Evolutionary conservation across 495 filamentous ascomycete genomes (phyloP).

Genomic region (Pseudoneurospora amorphoporcata): DNA sequence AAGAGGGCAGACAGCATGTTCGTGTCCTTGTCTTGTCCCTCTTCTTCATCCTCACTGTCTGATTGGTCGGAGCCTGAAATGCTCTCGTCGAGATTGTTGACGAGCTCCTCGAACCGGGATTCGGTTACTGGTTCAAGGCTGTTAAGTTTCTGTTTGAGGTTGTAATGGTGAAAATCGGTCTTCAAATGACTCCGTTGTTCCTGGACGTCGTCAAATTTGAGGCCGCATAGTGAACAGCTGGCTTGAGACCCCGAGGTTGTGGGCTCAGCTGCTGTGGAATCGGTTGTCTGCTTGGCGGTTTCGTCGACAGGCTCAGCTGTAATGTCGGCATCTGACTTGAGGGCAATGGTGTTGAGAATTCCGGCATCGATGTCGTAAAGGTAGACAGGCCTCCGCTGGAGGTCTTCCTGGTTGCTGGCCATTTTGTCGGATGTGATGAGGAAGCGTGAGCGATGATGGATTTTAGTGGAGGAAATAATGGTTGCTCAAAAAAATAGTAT

Average conservation of each 20-base stretch:
- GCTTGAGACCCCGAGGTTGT: slow-evolving; percentile 54
- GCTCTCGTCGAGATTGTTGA: slow-evolving; percentile 78
- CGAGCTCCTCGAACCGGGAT: slow-evolving; percentile 68
- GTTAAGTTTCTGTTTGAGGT: slow-evolving; percentile 78
- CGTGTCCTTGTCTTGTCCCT: slow-evolving; percentile 37
- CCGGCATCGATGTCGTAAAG: slow-evolving; percentile 81
- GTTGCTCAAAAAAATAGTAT: neutral
- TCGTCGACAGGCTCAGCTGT: slow-evolving; percentile 18
- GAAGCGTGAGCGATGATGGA: neutral
- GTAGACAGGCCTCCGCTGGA: slow-evolving; percentile 34
- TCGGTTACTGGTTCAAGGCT: slow-evolving; percentile 61
- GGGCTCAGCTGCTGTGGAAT: slow-evolving; percentile 10
- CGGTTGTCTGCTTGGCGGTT: slow-evolving; percentile 10
- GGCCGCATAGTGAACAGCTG: slow-evolving; percentile 64
- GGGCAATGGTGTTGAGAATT: slow-evolving; percentile 58
- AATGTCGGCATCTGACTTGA: slow-evolving; percentile 39
- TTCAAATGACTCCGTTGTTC: slow-evolving; percentile 80
- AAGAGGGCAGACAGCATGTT: slow-evolving; percentile 60
- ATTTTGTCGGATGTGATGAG: slow-evolving; percentile 3
- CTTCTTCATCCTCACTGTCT: slow-evolving; percentile 43
- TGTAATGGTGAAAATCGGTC: slow-evolving; percentile 92
- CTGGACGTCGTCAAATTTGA: slow-evolving; percentile 56
- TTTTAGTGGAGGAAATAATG: neutral
- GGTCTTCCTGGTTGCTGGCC: slow-evolving; percentile 27
- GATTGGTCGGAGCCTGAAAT: slow-evolving; percentile 68